These are phyloP conservation scores for Ehretia macrophylla DNA, from an alignment of 257 asterid genomes.

Conservation along the genomic window DNA sequence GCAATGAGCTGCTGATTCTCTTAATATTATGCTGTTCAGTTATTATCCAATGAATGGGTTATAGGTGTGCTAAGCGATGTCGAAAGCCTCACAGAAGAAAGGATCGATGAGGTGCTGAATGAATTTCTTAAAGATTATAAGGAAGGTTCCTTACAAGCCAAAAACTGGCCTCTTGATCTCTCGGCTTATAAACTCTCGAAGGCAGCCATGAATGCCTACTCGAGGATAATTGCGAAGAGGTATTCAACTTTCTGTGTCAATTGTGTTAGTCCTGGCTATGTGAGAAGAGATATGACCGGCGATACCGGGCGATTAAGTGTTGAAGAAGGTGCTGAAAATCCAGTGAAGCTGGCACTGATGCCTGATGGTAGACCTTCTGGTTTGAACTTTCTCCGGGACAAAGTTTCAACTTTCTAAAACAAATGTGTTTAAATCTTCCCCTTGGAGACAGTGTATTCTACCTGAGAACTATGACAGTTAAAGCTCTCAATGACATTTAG, in stretches of 20 bases:
- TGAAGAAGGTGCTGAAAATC: conserved; percentile 15
- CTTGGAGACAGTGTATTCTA: too few relatives aligned
- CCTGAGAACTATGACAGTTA: too few relatives aligned
- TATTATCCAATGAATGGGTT: conserved; percentile 7
- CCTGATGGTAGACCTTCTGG: conserved; percentile 22
- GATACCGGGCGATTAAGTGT: conserved; percentile 1
- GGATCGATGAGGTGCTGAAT: conserved; percentile 11
- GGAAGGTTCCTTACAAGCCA: conserved; percentile 6
- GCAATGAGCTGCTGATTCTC: too few relatives aligned
- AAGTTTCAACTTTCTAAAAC: not conserved
- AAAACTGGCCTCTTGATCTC: conserved; percentile 8
- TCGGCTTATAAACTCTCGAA: conserved; percentile 15
- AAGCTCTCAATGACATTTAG: too few relatives aligned
- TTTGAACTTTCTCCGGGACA: not conserved
- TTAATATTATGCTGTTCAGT: too few relatives aligned
- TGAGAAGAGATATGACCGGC: conserved; percentile 12
- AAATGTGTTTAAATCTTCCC: not conserved
- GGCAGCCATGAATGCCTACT: conserved; percentile 13
- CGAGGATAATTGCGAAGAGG: conserved; percentile 16
- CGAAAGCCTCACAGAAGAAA: conserved; percentile 14
- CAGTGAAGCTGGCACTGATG: conserved; percentile 9
- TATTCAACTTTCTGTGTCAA: conserved; percentile 1
- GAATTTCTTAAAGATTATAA: conserved; percentile 9
- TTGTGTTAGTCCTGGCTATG: conserved; percentile 17
- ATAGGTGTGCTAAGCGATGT: conserved; percentile 11